Evolutionary conservation across 148 eudicot genomes (phyloP), one percentile per base, ranked within the genome.

Genomic region (Fagopyrum esculentum): DNA sequence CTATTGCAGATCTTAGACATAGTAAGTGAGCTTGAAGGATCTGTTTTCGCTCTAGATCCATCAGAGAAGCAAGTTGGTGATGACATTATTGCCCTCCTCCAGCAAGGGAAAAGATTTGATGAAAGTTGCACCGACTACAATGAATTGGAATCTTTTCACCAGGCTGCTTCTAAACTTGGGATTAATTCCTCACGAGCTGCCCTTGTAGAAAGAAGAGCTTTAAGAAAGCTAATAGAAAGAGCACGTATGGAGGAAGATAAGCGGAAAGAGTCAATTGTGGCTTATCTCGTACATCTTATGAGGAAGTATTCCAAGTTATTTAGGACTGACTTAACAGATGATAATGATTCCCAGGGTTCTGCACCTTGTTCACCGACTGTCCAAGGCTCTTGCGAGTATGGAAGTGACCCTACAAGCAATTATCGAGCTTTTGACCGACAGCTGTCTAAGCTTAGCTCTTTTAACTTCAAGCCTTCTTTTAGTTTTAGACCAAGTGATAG

Each of bases 291-390:
- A 81, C 93, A 90, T 80, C 92, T 95, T 52, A 92, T 95, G 92
- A 88, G 87, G 63, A 95, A 95, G 82, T 95, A 95, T 75, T 92
- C 98, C 15, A 95, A 95, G 84, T 77, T 95, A 76, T 95, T 95
- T 81, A 86, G 97, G 77, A 89, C 86, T 75, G 98, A 95, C 71
- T 81, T 95, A 74, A 88, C 87, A 26, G 98, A 95, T 79, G 98
- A 95, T 80, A 90, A 90, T 75, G 98, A 95, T 78, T 95, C 98
- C 72, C 98, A 92, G 81, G 96, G 98, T 16, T 95, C 98, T 61
- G 89, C 96, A 26, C 98, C 98, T 74, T 95, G 98, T 85, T 95
- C 98, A 47, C 98, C 98, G 6, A 89, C 98, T 43, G 84, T 95
- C 47, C 87, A 85, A 68, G 96, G 88, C 75, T 78, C 87, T 77